These are phyloP conservation scores for Claviceps capensis DNA, from an alignment of 2,329 filamentous ascomycete species.

Conservation along the genomic window DNA sequence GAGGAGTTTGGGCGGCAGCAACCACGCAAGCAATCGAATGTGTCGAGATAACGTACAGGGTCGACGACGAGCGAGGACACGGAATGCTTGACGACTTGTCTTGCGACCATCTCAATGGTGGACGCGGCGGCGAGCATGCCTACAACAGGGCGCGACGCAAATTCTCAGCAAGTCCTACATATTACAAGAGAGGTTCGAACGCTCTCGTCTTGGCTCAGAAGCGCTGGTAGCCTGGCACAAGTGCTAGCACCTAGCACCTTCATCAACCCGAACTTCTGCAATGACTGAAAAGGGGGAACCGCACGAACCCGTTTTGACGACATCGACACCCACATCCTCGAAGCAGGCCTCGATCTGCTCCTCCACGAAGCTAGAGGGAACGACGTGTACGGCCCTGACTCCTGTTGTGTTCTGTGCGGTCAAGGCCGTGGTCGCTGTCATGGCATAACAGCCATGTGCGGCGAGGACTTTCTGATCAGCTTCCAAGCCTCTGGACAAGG, in stretches of 20 bases:
- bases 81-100: slow-evolving; percentile 17
- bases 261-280: too few relatives aligned
- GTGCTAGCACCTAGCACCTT: too few relatives aligned
- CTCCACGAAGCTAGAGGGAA: slow-evolving; percentile 64
- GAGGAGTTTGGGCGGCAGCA: not conserved
- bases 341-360: slow-evolving; percentile 79
- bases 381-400: slow-evolving; percentile 66
- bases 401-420: slow-evolving; percentile 92
- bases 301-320: slow-evolving; percentile 71
- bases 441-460: slow-evolving; percentile 85
- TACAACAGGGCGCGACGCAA: slow-evolving; percentile 5
- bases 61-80: slow-evolving; percentile 22
- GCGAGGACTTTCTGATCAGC: slow-evolving; percentile 92
- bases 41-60: slow-evolving; percentile 16
- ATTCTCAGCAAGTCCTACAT: not conserved
- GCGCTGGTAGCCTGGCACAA: too few relatives aligned
- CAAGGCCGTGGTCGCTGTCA: slow-evolving; percentile 87
- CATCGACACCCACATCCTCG: slow-evolving; percentile 74
- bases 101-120: slow-evolving; percentile 23
- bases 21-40: not conserved
- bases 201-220: too few relatives aligned
- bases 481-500: slow-evolving; percentile 60
- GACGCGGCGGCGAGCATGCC: slow-evolving; percentile 26
- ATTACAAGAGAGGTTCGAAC: not conserved
- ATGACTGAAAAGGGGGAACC: not conserved